Conservation (phyloP, 2,329 filamentous ascomycete species). For the Neonectria coccinea region DNA sequence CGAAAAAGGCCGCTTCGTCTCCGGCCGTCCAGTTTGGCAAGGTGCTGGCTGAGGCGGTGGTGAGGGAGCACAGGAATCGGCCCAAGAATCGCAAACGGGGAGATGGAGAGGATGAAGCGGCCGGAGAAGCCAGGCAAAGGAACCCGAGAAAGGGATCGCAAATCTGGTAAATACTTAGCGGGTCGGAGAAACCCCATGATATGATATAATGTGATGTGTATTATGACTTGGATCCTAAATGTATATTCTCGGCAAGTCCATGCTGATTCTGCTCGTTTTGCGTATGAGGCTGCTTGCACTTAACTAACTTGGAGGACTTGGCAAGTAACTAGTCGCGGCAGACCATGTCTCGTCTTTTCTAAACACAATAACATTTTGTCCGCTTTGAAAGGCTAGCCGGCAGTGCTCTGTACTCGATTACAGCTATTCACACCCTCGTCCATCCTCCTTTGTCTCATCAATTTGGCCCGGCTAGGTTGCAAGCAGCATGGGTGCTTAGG, state of each 20-base stretch:
- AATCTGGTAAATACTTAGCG: neutral
- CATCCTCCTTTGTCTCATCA: neutral
- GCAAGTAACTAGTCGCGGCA: neutral
- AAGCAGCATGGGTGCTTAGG: neutral
- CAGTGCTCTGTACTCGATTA: neutral
- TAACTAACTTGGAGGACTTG: neutral
- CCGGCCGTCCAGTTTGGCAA: constrained; percentile 42
- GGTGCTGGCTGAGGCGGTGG: constrained; percentile 37
- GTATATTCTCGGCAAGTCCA: neutral
- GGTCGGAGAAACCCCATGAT: neutral
- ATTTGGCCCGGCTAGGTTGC: neutral
- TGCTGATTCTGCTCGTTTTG: neutral
- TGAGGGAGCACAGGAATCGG: constrained; percentile 28
- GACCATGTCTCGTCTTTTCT: neutral
- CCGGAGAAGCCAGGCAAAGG: neutral
- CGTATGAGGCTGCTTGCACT: neutral
- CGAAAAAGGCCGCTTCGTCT: constrained; percentile 31
- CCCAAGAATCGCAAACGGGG: neutral
- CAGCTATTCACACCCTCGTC: neutral
- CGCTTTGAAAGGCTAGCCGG: too few relatives aligned
- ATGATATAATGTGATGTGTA: constrained; percentile 7
- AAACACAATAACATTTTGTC: neutral
- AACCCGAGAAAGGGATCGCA: neutral
- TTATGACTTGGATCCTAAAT: constrained; percentile 1
- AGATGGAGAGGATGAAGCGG: neutral